Evolutionary conservation across 1,139 yeast genomes (phyloP).

Genomic region (Kodamaea suecica): DNA sequence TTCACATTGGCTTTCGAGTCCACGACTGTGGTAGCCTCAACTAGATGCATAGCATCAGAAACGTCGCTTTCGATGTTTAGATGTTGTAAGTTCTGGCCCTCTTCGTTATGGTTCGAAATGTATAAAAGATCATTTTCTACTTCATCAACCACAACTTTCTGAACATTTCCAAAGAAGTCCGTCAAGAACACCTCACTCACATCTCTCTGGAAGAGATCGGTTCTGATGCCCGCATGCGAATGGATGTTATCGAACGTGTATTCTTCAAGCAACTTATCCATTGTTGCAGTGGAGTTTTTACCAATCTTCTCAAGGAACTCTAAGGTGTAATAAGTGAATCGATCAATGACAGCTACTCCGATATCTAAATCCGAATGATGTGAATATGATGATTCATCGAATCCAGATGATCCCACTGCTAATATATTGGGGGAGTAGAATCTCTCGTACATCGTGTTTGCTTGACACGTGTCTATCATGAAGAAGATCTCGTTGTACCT

Average conservation of each 20-base stretch:
- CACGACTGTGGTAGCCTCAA: slow-evolving; percentile 1
- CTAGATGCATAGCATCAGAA: neutral
- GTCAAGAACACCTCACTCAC: slow-evolving; percentile 73
- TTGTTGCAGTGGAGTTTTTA: slow-evolving; percentile 68
- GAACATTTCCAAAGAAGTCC: slow-evolving; percentile 94
- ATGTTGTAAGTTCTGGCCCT: slow-evolving; percentile 13
- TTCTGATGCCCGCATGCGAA: slow-evolving; percentile 87
- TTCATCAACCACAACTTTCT: slow-evolving; percentile 69
- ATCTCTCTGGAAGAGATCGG: slow-evolving; percentile 71
- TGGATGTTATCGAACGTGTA: slow-evolving; percentile 85
- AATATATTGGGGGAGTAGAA: slow-evolving; percentile 90
- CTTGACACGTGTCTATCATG: slow-evolving; percentile 98
- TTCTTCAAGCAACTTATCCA: slow-evolving; percentile 79
- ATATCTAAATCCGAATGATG: slow-evolving; percentile 94
- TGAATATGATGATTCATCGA: slow-evolving; percentile 90
- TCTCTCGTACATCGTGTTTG: slow-evolving; percentile 93
- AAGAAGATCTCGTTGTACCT: slow-evolving; percentile 92
- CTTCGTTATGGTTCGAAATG: slow-evolving; percentile 26
- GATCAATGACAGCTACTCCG: slow-evolving; percentile 96
- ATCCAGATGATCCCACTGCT: slow-evolving; percentile 88
- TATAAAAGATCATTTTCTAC: slow-evolving; percentile 46
- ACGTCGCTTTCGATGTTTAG: neutral
- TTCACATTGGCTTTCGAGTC: slow-evolving; percentile 1
- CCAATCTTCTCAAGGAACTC: slow-evolving; percentile 83
- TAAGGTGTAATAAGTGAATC: slow-evolving; percentile 89